Conservation (phyloP, 164 flowering plant species). For the Cinnamomum chago region DNA sequence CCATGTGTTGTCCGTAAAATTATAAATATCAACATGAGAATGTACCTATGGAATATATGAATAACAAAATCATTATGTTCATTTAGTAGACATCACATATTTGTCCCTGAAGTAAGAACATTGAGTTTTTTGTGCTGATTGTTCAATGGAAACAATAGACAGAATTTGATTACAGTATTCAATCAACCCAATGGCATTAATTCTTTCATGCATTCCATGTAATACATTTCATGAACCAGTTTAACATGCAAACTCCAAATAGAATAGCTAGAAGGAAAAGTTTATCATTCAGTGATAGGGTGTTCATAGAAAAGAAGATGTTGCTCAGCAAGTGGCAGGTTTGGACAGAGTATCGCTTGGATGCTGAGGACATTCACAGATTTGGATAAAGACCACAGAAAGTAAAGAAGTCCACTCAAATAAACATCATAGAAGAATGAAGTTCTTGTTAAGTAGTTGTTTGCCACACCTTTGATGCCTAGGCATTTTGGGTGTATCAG, state of each 20-base stretch:
- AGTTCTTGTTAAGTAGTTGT: too few relatives aligned
- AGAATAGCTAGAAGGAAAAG: too few relatives aligned
- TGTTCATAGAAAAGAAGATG: neutral
- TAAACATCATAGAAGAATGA: too few relatives aligned
- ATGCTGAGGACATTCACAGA: neutral
- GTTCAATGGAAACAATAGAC: neutral
- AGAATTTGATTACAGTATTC: neutral
- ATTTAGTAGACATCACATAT: neutral
- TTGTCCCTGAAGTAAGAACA: neutral
- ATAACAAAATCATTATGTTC: neutral
- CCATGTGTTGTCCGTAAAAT: constrained; percentile 81
- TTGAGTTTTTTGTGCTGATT: neutral
- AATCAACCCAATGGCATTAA: neutral
- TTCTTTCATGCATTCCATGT: neutral
- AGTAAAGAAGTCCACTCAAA: too few relatives aligned
- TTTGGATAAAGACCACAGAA: too few relatives aligned
- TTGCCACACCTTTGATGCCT: too few relatives aligned
- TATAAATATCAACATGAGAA: constrained; percentile 85
- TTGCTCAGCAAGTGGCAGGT: too few relatives aligned
- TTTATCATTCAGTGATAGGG: too few relatives aligned
- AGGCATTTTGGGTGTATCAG: too few relatives aligned
- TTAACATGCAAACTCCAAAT: neutral
- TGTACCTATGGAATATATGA: constrained; percentile 54
- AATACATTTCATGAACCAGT: neutral
- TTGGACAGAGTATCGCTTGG: too few relatives aligned